Evolutionary conservation across 176 grass and related monocot species (phyloP).

Genomic region (Elymus sibiricus): DNA sequence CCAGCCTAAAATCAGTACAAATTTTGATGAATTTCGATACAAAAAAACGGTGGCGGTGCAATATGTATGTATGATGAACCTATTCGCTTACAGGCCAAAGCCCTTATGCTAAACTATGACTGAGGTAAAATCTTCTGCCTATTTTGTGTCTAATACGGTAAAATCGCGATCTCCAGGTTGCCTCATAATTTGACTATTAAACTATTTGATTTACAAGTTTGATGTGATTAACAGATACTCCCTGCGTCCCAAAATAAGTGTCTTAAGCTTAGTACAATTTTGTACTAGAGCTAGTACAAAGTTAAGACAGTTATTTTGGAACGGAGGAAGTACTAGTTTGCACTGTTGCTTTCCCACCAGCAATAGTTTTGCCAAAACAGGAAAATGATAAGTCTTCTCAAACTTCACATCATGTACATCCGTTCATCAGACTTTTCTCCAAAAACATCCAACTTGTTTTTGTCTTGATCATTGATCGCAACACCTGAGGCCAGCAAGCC

Average conservation of each 20-base stretch:
- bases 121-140: not conserved
- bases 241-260: no score
- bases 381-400: not conserved
- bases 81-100: not conserved
- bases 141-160: not conserved
- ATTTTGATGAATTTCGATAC: conserved; percentile 13
- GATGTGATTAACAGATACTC: not conserved
- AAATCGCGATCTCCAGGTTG: not conserved
- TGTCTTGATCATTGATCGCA: not conserved
- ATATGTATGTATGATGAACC: not conserved
- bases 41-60: not conserved
- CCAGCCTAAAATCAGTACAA: not conserved
- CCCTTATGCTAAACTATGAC: not conserved
- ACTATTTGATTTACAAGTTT: not conserved
- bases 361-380: not conserved
- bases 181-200: not conserved
- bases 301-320: no score
- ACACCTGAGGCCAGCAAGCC: not conserved
- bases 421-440: not conserved
- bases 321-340: no score
- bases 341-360: not conserved
- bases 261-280: no score
- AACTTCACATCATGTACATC: not conserved
- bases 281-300: no score
- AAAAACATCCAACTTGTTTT: not conserved